These are phyloP conservation scores for Herpetomonas samuelpessoai DNA, from an alignment of 208 protist species.

Conservation along the genomic window DNA sequence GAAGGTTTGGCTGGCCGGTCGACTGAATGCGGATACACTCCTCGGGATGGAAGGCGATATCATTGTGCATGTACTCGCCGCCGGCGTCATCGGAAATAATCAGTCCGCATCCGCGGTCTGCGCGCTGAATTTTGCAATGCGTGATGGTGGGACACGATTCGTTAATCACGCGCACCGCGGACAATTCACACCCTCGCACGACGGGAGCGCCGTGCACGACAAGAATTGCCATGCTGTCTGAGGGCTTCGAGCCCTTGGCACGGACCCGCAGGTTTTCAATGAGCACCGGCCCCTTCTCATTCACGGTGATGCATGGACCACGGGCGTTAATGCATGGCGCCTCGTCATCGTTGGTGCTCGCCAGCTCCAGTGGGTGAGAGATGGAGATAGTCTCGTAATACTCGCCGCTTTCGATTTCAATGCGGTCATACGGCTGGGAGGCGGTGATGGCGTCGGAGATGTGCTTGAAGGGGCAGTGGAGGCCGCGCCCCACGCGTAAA, in stretches of 20 bases:
- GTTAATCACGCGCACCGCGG: conserved; percentile 33
- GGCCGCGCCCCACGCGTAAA: conserved; percentile 33
- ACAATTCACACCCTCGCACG: conserved; percentile 38
- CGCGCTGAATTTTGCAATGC: conserved; percentile 32
- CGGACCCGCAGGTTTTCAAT: conserved; percentile 23
- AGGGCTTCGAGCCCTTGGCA: conserved; percentile 23
- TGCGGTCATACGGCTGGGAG: conserved; percentile 39
- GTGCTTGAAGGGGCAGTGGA: conserved; percentile 24
- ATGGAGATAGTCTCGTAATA: conserved; percentile 42
- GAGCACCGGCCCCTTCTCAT: conserved; percentile 23
- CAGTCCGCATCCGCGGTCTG: conserved; percentile 28
- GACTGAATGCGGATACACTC: conserved; percentile 33
- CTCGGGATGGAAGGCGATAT: conserved; percentile 34
- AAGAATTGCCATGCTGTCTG: conserved; percentile 29
- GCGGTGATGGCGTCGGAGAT: conserved; percentile 36
- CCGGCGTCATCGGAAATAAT: conserved; percentile 20
- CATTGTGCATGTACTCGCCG: conserved; percentile 37
- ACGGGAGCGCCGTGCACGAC: conserved; percentile 28
- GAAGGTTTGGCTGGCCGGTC: conserved; percentile 18
- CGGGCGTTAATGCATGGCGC: conserved; percentile 24
- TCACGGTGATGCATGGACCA: conserved; percentile 36
- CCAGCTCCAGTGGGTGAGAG: conserved; percentile 31
- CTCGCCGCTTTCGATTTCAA: conserved; percentile 44
- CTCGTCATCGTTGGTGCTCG: conserved; percentile 29
- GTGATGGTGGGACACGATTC: conserved; percentile 24